These are phyloP conservation scores for Candida mesenterica DNA, from an alignment of 1,139 yeast species.

Conservation along the genomic window DNA sequence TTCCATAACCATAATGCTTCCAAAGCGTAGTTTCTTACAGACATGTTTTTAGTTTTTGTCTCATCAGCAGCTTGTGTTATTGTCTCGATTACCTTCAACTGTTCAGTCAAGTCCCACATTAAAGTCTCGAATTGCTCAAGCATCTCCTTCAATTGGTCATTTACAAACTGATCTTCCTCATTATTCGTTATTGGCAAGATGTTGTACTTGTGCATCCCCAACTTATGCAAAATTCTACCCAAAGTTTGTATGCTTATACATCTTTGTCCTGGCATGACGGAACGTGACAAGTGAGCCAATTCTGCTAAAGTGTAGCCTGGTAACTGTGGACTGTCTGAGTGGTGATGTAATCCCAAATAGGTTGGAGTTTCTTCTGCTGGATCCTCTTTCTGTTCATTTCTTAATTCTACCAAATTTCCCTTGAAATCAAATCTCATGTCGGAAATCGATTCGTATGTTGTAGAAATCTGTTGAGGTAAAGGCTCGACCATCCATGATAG, in stretches of 20 bases:
- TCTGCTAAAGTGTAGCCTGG: slow-evolving; percentile 93
- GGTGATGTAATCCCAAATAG: slow-evolving; percentile 83
- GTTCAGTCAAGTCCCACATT: slow-evolving; percentile 73
- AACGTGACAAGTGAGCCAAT: slow-evolving; percentile 73
- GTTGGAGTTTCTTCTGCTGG: slow-evolving; percentile 45
- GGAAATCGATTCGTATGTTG: slow-evolving; percentile 59
- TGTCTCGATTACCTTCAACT: slow-evolving; percentile 66
- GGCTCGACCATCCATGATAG: slow-evolving; percentile 89
- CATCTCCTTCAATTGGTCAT: slow-evolving; percentile 36
- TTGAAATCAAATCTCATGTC: slow-evolving; percentile 85
- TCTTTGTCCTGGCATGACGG: slow-evolving; percentile 81
- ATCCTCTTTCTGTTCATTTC: slow-evolving; percentile 40
- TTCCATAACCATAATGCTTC: slow-evolving; percentile 96
- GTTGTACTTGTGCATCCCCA: slow-evolving; percentile 63
- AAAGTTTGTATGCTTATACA: slow-evolving; percentile 81
- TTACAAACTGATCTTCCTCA: slow-evolving; percentile 38
- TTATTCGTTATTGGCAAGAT: slow-evolving; percentile 41
- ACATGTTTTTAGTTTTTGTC: slow-evolving; percentile 57
- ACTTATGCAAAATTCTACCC: slow-evolving; percentile 81
- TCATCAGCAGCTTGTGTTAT: slow-evolving; percentile 77
- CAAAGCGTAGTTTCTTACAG: slow-evolving; percentile 80
- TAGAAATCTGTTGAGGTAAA: slow-evolving; percentile 41
- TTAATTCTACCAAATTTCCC: slow-evolving; percentile 63
- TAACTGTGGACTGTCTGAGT: slow-evolving; percentile 79
- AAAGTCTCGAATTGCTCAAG: slow-evolving; percentile 54